Conservation (phyloP, 2,329 filamentous ascomycete species). For the Fusarium sp. region DNA sequence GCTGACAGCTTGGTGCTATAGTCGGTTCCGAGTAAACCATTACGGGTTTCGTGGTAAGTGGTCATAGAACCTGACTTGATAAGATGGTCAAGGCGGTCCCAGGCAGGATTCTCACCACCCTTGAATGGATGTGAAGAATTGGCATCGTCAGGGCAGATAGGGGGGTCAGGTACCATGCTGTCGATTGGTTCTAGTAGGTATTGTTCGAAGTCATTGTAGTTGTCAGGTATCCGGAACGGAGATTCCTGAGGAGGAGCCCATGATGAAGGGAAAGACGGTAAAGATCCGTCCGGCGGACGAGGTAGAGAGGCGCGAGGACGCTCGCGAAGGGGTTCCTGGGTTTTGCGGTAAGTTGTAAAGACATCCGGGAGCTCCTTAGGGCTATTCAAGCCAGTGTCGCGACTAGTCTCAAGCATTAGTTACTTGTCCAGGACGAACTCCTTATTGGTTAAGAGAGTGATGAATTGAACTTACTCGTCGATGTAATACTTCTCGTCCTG, state of each 20-base stretch:
- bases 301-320: constrained; percentile 71
- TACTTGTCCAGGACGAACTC: not conserved
- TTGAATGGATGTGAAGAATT: constrained; percentile 73
- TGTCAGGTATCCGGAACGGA: constrained; percentile 74
- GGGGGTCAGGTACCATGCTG: constrained; percentile 63
- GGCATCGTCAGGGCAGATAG: constrained; percentile 64
- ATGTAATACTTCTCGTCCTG: constrained; percentile 82
- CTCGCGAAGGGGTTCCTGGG: constrained; percentile 76
- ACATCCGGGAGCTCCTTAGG: constrained; percentile 76
- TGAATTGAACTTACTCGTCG: constrained; percentile 73
- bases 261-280: constrained; percentile 66
- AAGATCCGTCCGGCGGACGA: constrained; percentile 59
- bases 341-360: constrained; percentile 81
- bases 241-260: constrained; percentile 67
- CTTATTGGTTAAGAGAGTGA: too few relatives aligned
- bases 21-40: constrained; percentile 76
- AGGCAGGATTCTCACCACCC: constrained; percentile 74
- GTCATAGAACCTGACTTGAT: constrained; percentile 71
- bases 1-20: constrained; percentile 83
- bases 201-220: constrained; percentile 64
- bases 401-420: constrained; percentile 59
- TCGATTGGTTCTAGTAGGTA: constrained; percentile 70
- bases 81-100: constrained; percentile 70
- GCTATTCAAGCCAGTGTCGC: constrained; percentile 71
- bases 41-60: constrained; percentile 77